phyloP scores from a whole-genome alignment of 83 land plant genomes.

The Picea abies region DNA sequence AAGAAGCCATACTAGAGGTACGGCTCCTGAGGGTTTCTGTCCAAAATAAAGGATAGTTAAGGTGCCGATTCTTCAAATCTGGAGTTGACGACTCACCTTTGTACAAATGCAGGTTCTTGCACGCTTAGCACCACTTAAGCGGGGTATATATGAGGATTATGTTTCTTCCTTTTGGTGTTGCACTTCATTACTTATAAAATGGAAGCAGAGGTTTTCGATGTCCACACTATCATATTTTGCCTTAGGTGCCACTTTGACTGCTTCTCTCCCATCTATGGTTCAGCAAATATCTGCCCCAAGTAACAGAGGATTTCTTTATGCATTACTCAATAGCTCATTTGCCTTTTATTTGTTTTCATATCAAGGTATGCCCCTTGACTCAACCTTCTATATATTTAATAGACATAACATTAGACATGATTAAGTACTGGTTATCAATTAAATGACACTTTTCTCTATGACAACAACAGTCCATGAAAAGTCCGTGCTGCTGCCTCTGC shows the following conservation, averaged over 20 bases:
- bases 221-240: conserved; percentile 55
- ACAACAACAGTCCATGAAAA: conserved; percentile 89
- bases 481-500: conserved; percentile 85
- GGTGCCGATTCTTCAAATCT: conserved; percentile 6
- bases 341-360: conserved; percentile 92
- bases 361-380: conserved; percentile 65
- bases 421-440: neutral
- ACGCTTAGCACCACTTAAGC: conserved; percentile 90
- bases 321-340: conserved; percentile 76
- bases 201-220: conserved; percentile 76
- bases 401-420: neutral
- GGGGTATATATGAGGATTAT: conserved; percentile 97
- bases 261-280: conserved; percentile 77
- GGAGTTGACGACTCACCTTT: neutral
- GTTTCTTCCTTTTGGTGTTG: conserved; percentile 97
- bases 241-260: conserved; percentile 50
- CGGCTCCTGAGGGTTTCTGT: neutral
- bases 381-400: neutral
- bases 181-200: conserved; percentile 75
- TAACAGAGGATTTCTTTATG: conserved; percentile 65
- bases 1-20: conserved; percentile 55
- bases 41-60: neutral
- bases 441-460: neutral
- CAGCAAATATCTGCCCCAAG: conserved; percentile 86
- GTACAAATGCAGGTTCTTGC: conserved; percentile 65